Evolutionary conservation across 495 filamentous ascomycete species (phyloP).

Genomic region (Lasiosphaeria ovina): DNA sequence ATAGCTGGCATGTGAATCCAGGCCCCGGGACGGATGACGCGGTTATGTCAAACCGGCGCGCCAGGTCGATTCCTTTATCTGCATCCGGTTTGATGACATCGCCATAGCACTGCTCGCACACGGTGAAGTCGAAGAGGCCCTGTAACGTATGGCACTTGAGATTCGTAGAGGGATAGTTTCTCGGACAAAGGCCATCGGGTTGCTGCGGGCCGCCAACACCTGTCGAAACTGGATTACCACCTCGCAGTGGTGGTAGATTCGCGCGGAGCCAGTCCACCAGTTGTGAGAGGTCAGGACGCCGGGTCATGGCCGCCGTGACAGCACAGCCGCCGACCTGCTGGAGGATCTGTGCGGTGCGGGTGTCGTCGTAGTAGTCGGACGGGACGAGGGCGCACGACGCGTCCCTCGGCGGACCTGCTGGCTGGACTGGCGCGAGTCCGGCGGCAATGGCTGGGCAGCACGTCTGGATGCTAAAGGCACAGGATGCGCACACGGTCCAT

Average conservation of each 20-base stretch:
- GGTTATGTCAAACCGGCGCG: background rate
- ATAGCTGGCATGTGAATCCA: slow-evolving; percentile 17
- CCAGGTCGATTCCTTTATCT: slow-evolving; percentile 5
- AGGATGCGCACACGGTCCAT: slow-evolving; percentile 12
- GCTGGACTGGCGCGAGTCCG: slow-evolving; percentile 1
- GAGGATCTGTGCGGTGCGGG: slow-evolving; percentile 4
- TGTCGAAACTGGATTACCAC: background rate
- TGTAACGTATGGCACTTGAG: slow-evolving; percentile 18
- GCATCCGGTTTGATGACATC: slow-evolving; percentile 6
- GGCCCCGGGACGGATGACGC: background rate
- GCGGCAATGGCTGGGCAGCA: slow-evolving; percentile 13
- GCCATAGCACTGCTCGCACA: slow-evolving; percentile 16
- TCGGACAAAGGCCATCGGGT: slow-evolving; percentile 8
- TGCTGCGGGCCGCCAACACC: background rate
- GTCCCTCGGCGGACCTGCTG: background rate
- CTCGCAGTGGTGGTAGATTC: slow-evolving; percentile 10
- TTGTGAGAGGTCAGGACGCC: slow-evolving; percentile 7
- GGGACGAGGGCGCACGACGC: slow-evolving; percentile 12
- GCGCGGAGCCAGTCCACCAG: slow-evolving; percentile 11
- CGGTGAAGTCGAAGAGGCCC: slow-evolving; percentile 11
- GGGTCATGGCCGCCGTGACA: background rate
- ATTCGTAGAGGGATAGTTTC: slow-evolving; percentile 1
- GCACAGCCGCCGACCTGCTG: slow-evolving; percentile 10
- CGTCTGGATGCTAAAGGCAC: slow-evolving; percentile 9
- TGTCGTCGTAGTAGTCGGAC: slow-evolving; percentile 15